phyloP scores from a whole-genome alignment of 1,139 yeast genomes.

The Blastobotrys persicus region DNA sequence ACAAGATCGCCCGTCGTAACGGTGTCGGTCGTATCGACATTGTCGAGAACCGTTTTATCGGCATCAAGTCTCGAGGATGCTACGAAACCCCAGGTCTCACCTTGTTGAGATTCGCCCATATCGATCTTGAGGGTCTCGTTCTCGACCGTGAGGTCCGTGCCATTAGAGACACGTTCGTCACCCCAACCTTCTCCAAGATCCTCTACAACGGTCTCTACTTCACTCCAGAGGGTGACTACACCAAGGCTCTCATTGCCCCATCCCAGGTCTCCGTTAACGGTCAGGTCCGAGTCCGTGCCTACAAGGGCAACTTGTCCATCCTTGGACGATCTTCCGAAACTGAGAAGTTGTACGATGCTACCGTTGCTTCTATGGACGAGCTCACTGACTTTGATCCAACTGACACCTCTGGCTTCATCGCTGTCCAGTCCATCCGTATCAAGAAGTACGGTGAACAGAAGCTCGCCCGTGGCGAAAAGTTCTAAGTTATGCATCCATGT shows the following conservation, averaged over 20 bases:
- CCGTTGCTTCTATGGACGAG: conserved; percentile 98
- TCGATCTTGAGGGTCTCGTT: conserved; percentile 95
- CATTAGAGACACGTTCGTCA: conserved; percentile 92
- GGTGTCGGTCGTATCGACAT: conserved; percentile 99
- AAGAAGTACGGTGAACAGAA: conserved; percentile 97
- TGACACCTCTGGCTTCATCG: conserved; percentile 95
- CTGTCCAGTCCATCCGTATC: conserved; percentile 96
- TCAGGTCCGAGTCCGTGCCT: conserved; percentile 87
- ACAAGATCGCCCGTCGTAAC: conserved; percentile 94
- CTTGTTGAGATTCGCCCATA: conserved; percentile 85
- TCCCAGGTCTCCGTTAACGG: conserved; percentile 96
- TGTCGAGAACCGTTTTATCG: conserved; percentile 97
- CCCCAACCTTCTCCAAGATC: conserved; percentile 85
- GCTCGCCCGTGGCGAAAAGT: conserved; percentile 65
- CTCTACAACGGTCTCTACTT: conserved; percentile 97
- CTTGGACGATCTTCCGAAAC: conserved; percentile 94
- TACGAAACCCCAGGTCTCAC: conserved; percentile 99
- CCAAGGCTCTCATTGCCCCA: conserved; percentile 88
- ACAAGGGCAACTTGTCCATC: conserved; percentile 82
- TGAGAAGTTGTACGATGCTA: conserved; percentile 94
- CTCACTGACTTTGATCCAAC: conserved; percentile 96
- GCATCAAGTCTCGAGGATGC: conserved; percentile 98
- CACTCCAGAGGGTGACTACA: conserved; percentile 97
- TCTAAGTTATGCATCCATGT: conserved; percentile 35
- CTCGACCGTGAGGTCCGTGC: conserved; percentile 97